These are phyloP conservation scores for Saccharomycopsis oosterbeekiorum DNA, from an alignment of 805 yeast genomes.

Conservation along the genomic window DNA sequence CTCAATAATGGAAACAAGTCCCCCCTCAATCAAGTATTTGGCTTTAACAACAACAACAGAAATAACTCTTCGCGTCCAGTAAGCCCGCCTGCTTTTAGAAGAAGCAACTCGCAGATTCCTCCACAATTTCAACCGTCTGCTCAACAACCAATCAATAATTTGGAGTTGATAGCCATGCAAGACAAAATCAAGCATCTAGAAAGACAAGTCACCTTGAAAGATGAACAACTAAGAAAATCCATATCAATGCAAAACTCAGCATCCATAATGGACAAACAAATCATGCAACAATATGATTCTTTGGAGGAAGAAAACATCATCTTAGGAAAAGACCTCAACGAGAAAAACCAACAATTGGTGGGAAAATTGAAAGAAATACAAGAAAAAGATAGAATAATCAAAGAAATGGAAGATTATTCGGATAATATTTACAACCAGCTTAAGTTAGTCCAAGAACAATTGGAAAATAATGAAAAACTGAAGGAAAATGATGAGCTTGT, in stretches of 20 bases:
- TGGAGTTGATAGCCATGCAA: conserved; percentile 18
- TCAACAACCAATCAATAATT: conserved; percentile 4
- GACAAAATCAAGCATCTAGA: conserved; percentile 16
- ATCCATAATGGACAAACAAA: conserved; percentile 11
- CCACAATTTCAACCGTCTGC: conserved; percentile 5
- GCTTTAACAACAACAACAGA: conserved; percentile 1
- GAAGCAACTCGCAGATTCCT: neutral
- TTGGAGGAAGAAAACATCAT: conserved; percentile 16
- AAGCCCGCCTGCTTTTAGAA: conserved; percentile 8
- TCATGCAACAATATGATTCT: conserved; percentile 11
- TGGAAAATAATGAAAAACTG: neutral
- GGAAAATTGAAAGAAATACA: conserved; percentile 14
- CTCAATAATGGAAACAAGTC: conserved; percentile 2
- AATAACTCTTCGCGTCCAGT: neutral
- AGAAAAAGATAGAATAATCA: conserved; percentile 16
- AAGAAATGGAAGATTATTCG: conserved; percentile 16
- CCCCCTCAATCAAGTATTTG: conserved; percentile 14
- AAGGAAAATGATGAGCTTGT: neutral
- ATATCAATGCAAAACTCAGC: conserved; percentile 1
- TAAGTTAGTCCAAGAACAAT: neutral
- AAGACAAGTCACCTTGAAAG: conserved; percentile 8
- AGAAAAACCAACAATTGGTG: conserved; percentile 15
- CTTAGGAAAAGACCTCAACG: conserved; percentile 11
- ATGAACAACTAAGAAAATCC: conserved; percentile 11
- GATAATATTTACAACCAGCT: neutral